Evolutionary conservation across 441 rosid genomes (phyloP).

Genomic region (Breynia disticha): DNA sequence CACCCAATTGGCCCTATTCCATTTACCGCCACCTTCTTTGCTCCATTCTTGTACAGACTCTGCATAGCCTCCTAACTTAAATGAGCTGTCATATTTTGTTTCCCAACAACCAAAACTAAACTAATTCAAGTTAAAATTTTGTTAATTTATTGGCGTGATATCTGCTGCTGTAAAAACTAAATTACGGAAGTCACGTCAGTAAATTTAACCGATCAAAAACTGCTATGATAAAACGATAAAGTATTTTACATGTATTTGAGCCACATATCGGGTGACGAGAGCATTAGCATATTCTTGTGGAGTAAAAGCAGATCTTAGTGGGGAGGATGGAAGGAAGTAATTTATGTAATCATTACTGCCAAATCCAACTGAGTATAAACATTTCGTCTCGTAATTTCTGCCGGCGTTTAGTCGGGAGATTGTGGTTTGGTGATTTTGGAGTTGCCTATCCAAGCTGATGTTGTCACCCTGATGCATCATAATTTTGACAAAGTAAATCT

Average conservation of each 20-base stretch:
- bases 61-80: no score
- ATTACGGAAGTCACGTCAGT: no score
- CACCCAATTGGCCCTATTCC: constrained; percentile 7
- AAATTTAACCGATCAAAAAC: no score
- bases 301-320: constrained; percentile 15
- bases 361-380: constrained; percentile 41
- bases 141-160: no score
- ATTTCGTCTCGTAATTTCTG: constrained; percentile 18
- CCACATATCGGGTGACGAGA: constrained; percentile 22
- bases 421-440: constrained; percentile 26
- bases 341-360: constrained; percentile 56
- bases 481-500: not conserved
- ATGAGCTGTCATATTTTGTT: no score
- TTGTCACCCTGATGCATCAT: constrained; percentile 27
- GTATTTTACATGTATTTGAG: constrained; percentile 29
- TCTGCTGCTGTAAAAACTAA: no score
- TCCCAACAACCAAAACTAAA: no score
- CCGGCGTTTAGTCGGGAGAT: constrained; percentile 8
- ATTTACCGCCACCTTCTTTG: constrained; percentile 27
- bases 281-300: constrained; percentile 31
- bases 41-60: constrained; percentile 33
- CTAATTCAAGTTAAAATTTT: no score
- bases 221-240: no score
- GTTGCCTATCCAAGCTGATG: constrained; percentile 30
- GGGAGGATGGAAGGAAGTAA: constrained; percentile 39